These are phyloP conservation scores for Actinidia arguta DNA, from an alignment of 179 eudicot species.

Conservation along the genomic window DNA sequence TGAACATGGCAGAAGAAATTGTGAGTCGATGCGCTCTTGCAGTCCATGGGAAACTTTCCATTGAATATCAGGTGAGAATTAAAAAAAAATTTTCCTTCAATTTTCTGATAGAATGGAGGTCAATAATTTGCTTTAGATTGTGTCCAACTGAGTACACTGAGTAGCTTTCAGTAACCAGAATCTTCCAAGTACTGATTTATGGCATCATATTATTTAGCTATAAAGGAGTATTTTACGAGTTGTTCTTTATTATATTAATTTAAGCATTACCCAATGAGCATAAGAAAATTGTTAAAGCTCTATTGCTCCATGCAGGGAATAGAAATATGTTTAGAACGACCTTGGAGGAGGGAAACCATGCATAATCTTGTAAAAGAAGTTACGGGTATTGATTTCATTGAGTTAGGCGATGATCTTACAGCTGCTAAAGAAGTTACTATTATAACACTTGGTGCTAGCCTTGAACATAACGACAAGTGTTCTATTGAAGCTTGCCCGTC, in stretches of 20 bases:
- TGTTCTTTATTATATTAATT: background rate
- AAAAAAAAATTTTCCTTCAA: background rate
- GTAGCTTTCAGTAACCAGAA: slow-evolving; percentile 2
- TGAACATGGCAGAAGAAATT: slow-evolving; percentile 93
- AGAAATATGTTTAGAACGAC: slow-evolving; percentile 84
- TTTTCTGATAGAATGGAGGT: background rate
- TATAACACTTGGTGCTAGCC: slow-evolving; percentile 47
- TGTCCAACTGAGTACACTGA: background rate
- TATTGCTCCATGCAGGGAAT: slow-evolving; percentile 60
- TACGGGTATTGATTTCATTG: slow-evolving; percentile 78
- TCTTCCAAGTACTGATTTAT: background rate
- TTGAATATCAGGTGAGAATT: slow-evolving; percentile 83
- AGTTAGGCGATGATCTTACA: slow-evolving; percentile 65
- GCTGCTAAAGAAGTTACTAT: slow-evolving; percentile 76
- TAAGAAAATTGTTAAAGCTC: slow-evolving; percentile 3
- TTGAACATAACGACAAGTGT: slow-evolving; percentile 62
- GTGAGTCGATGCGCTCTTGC: slow-evolving; percentile 91
- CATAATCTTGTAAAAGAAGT: slow-evolving; percentile 97
- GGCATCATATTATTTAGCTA: slow-evolving; percentile 7
- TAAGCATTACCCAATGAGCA: background rate
- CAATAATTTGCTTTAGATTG: background rate
- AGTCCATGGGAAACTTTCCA: slow-evolving; percentile 79
- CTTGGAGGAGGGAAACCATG: slow-evolving; percentile 99
- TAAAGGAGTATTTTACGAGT: background rate
- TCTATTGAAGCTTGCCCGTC: slow-evolving; percentile 75